Evolutionary conservation across 1,139 yeast species (phyloP), one percentile per base, ranked within the genome.

Genomic region (Yamadazyma friedrichii): DNA sequence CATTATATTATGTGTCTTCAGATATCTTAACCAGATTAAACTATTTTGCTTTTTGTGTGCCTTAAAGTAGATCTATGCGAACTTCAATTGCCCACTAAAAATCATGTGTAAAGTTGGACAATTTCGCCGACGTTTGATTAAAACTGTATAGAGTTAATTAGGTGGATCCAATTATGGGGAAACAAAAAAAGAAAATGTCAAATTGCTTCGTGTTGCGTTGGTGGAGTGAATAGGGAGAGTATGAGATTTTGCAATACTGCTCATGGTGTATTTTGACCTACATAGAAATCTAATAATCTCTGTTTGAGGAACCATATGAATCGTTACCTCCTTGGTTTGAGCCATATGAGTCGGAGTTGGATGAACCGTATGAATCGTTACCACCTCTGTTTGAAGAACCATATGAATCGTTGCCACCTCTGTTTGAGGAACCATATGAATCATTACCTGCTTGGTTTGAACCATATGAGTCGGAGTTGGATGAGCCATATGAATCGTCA

Each of bases 371-470:
- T 3, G 50, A 44, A 31, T 45, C 45, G 27, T 29, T 16, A 10
- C 31, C 13, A 32, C 35, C 37, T 22, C 43, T 42, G 38, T 48
- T 46, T 11, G 51, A 33, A 6, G 35, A 45, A 12, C 58, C 58
- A 20, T 42, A 42, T 9, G 43, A 40, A 25, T 41, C 43, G 15
- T 13, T 9, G 13, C 17, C 17, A 15, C 53, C 55, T 41, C 50
- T 54, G 20, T 35, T 24, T 5, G 36, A 33, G 4, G 61, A 53
- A 27, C 61, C 59, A 42, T 57, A 58, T 24, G 61, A 52, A 33
- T 56, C 55, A 27, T 42, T 33, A 42, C 36, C 36, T 6, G 16
- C 40, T 28, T 42, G 36, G 31, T 42, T 41, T 16, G 51, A 48
- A 8, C 54, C 55, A 29, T 49, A 51, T 5, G 49, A 43, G 31